These are phyloP conservation scores for Penicillium taxi DNA, from an alignment of 495 filamentous ascomycete genomes.

Conservation along the genomic window DNA sequence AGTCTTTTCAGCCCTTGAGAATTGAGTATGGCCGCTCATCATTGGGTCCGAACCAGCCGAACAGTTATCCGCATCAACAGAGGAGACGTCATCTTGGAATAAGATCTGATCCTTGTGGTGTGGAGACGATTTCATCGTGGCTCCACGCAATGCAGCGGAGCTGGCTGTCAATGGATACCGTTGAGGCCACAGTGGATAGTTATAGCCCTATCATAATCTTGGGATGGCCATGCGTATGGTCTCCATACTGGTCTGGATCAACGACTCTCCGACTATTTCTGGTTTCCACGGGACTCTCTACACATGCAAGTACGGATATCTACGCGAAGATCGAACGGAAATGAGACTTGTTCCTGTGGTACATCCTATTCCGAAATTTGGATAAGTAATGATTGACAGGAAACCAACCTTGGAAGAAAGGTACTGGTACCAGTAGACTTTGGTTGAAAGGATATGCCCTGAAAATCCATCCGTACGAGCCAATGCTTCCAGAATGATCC, in stretches of 20 bases:
- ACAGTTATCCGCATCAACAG: slow-evolving; percentile 8
- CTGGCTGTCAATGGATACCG: slow-evolving; percentile 4
- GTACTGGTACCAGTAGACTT: slow-evolving; percentile 1
- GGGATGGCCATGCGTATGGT: not conserved
- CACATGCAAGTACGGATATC: no score
- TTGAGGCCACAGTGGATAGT: slow-evolving; percentile 4
- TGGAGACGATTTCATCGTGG: slow-evolving; percentile 10
- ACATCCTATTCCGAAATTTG: no score
- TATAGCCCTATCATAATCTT: slow-evolving; percentile 9
- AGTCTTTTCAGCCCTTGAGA: slow-evolving; percentile 2
- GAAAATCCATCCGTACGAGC: slow-evolving; percentile 6
- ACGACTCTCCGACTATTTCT: not conserved
- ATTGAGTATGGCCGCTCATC: slow-evolving; percentile 2
- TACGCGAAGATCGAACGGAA: no score
- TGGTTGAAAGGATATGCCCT: not conserved
- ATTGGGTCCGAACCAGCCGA: slow-evolving; percentile 19
- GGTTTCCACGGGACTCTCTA: slow-evolving; percentile 5
- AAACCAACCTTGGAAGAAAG: no score
- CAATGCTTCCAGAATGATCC: slow-evolving; percentile 1
- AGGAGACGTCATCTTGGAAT: slow-evolving; percentile 18
- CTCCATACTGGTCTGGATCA: not conserved
- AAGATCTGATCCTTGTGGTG: slow-evolving; percentile 6
- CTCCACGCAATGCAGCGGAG: slow-evolving; percentile 4
- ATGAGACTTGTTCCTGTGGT: no score
- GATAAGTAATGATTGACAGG: not conserved